A percentile compares a stretch with the other conserved stretches of the same genome.
Conservation (phyloP, 768 basidiomycete species). For the Serendipita vermifera region DNA sequence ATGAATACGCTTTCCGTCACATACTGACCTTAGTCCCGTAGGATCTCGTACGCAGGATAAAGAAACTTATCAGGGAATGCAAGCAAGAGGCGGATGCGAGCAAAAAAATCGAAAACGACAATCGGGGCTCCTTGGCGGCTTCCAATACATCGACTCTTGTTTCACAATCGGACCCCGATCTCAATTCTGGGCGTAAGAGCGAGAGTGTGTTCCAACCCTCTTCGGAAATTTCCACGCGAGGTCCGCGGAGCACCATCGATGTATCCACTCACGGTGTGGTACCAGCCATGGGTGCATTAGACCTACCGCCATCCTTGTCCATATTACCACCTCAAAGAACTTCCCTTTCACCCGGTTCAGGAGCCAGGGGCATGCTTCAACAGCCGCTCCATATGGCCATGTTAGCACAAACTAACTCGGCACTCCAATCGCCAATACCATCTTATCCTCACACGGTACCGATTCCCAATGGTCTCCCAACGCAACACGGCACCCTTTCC, state of each 20-base stretch:
- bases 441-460: slow-evolving; percentile 22
- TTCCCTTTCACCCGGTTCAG: slow-evolving; percentile 24
- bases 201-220: too few species aligned
- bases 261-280: too few species aligned
- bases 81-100: slow-evolving; percentile 27
- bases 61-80: slow-evolving; percentile 73
- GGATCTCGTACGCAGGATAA: slow-evolving; percentile 70
- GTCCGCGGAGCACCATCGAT: too few species aligned
- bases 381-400: slow-evolving; percentile 45
- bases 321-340: not conserved
- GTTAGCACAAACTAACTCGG: slow-evolving; percentile 24
- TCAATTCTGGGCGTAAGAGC: too few species aligned
- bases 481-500: slow-evolving; percentile 52
- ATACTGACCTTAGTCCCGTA: slow-evolving; percentile 20
- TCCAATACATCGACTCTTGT: not conserved
- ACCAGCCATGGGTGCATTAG: too few species aligned
- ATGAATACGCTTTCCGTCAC: not conserved
- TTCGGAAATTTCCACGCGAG: too few species aligned
- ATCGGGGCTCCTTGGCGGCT: too few species aligned
- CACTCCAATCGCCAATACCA: slow-evolving; percentile 28
- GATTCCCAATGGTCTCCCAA: slow-evolving; percentile 35
- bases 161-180: too few species aligned
- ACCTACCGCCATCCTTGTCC: too few species aligned
- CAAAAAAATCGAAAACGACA: slow-evolving; percentile 18
- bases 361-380: slow-evolving; percentile 50